phyloP scores from a whole-genome alignment of 495 filamentous ascomycete species.

The Jackrogersella minutella region DNA sequence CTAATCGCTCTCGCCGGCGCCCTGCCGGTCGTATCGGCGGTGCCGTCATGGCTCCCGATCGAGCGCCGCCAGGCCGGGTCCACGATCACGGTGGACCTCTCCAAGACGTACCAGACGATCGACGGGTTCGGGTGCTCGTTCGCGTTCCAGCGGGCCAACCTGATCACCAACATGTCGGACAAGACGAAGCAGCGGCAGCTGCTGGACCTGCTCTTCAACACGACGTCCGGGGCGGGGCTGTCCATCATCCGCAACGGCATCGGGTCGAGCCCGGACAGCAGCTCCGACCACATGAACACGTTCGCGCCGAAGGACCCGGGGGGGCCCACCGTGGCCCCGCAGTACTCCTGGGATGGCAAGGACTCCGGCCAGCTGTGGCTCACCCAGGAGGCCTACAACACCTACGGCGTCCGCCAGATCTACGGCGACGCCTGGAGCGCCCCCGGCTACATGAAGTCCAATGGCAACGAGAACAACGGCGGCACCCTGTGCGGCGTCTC shows the following conservation, averaged over 20 bases:
- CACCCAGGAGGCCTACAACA: conserved; percentile 56
- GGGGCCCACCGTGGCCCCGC: conserved; percentile 47
- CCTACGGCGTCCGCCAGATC: conserved; percentile 57
- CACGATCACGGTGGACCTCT: conserved; percentile 54
- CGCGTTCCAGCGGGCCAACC: conserved; percentile 63
- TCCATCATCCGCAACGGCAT: conserved; percentile 65
- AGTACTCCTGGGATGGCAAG: conserved; percentile 61
- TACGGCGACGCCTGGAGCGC: conserved; percentile 61
- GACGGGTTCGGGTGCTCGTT: conserved; percentile 62
- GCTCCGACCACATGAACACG: conserved; percentile 57
- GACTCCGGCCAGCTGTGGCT: conserved; percentile 63
- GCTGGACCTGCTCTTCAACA: conserved; percentile 62
- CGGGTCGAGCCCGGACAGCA: conserved; percentile 56
- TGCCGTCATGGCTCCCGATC: conserved; percentile 29
- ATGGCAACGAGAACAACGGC: conserved; percentile 58
- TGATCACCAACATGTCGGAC: conserved; percentile 58
- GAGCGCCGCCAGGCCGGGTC: conserved; percentile 40
- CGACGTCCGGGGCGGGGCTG: conserved; percentile 59
- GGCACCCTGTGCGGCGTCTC: conserved; percentile 63
- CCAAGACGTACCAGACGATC: conserved; percentile 56
- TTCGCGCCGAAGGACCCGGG: conserved; percentile 58
- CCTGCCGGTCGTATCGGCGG: conserved; percentile 35
- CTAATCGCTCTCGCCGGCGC: conserved; percentile 17
- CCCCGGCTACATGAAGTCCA: conserved; percentile 65
- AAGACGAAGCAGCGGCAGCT: conserved; percentile 54